These are phyloP conservation scores for Wickerhamiella occidentalis DNA, from an alignment of 805 yeast species.

Conservation along the genomic window DNA sequence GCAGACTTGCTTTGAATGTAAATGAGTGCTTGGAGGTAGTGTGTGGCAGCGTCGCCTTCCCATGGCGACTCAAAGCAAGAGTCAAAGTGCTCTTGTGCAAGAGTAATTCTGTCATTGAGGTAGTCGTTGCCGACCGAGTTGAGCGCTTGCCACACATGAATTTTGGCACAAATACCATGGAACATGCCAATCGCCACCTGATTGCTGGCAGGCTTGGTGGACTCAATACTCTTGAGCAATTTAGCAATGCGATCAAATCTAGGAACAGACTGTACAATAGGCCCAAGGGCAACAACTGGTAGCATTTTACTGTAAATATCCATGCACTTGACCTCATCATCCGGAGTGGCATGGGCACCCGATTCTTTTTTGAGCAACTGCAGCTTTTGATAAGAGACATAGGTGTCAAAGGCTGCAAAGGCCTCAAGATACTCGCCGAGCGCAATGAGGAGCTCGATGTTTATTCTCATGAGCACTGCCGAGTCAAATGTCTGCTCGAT, in stretches of 20 bases:
- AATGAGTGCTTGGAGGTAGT: slow-evolving; percentile 25
- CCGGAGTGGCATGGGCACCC: slow-evolving; percentile 22
- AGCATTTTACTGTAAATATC: slow-evolving; percentile 17
- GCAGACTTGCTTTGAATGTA: slow-evolving; percentile 21
- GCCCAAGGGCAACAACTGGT: slow-evolving; percentile 15
- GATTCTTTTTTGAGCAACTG: slow-evolving; percentile 19
- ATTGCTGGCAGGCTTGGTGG: slow-evolving; percentile 17
- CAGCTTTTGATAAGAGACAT: slow-evolving; percentile 23
- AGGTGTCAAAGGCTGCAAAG: slow-evolving; percentile 26
- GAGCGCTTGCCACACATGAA: slow-evolving; percentile 10
- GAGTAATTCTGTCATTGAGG: slow-evolving; percentile 12
- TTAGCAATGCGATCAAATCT: neutral
- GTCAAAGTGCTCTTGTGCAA: slow-evolving; percentile 19
- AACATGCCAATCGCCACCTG: slow-evolving; percentile 7
- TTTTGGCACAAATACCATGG: slow-evolving; percentile 15
- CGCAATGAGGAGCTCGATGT: slow-evolving; percentile 21
- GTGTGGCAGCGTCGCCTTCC: slow-evolving; percentile 15
- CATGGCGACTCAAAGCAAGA: slow-evolving; percentile 12
- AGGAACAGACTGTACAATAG: slow-evolving; percentile 4
- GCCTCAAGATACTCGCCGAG: slow-evolving; percentile 26
- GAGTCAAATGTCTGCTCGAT: slow-evolving; percentile 27
- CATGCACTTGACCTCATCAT: slow-evolving; percentile 18
- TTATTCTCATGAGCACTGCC: slow-evolving; percentile 25
- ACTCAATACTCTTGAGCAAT: slow-evolving; percentile 8
- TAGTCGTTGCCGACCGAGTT: slow-evolving; percentile 15